Conservation (phyloP, 2,329 filamentous ascomycete genomes). For the Ceratocystis destructans region DNA sequence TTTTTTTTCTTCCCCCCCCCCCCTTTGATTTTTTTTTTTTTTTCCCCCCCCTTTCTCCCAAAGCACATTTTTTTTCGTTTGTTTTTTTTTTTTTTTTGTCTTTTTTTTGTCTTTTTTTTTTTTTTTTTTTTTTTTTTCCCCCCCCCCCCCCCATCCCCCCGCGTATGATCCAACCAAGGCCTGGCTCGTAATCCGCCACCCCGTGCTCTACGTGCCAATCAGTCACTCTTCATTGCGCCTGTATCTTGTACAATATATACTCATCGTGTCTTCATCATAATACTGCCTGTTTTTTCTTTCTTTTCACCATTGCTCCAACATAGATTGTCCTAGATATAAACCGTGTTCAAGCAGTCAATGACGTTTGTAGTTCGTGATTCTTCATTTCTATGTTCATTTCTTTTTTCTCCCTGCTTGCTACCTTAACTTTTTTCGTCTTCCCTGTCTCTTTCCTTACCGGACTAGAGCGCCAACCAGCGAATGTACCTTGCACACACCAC, state of each 20-base stretch:
- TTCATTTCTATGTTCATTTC: slow-evolving; percentile 1
- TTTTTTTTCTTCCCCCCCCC: background rate
- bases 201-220: too few relatives aligned
- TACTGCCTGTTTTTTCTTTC: background rate
- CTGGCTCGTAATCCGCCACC: too few relatives aligned
- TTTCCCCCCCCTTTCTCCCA: background rate
- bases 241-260: slow-evolving; percentile 7
- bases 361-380: background rate
- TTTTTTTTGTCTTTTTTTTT: background rate
- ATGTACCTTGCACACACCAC: slow-evolving; percentile 71
- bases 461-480: slow-evolving; percentile 69
- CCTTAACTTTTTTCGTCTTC: background rate
- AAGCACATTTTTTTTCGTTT: slow-evolving; percentile 4
- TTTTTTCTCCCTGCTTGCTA: background rate
- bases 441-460: slow-evolving; percentile 40
- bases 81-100: too few relatives aligned
- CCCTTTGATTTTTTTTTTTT: background rate
- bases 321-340: background rate
- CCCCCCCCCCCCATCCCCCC: too few relatives aligned
- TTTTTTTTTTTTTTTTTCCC: too few relatives aligned
- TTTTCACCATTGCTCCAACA: background rate
- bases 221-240: slow-evolving; percentile 3
- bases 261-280: background rate
- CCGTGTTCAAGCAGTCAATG: background rate
- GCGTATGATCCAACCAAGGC: background rate